Evolutionary conservation across 805 yeast genomes (phyloP).

Genomic region (Teunomyces funiuensis): DNA sequence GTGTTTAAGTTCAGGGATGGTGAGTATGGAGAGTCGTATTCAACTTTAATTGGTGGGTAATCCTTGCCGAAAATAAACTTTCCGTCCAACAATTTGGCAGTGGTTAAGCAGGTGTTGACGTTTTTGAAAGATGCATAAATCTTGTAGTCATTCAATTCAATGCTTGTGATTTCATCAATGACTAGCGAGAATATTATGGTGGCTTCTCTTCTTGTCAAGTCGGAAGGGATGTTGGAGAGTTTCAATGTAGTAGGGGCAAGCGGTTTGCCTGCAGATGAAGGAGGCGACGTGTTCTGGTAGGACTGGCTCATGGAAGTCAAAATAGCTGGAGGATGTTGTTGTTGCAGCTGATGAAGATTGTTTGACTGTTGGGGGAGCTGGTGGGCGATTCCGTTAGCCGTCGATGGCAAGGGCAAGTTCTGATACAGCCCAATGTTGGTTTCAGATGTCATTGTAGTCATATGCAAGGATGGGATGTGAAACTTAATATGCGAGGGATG

Average conservation of each 20-base stretch:
- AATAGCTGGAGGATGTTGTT: slow-evolving; percentile 10
- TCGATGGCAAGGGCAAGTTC: slow-evolving; percentile 11
- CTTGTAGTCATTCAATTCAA: slow-evolving; percentile 44
- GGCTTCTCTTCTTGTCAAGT: slow-evolving; percentile 66
- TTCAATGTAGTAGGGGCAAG: slow-evolving; percentile 19
- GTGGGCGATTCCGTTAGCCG: slow-evolving; percentile 6
- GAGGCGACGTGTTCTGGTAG: slow-evolving; percentile 5
- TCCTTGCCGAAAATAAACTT: slow-evolving; percentile 40
- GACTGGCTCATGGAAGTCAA: slow-evolving; percentile 3
- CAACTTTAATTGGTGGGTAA: slow-evolving; percentile 37
- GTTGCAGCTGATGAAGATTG: slow-evolving; percentile 8
- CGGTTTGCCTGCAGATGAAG: slow-evolving; percentile 10
- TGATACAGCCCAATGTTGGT: slow-evolving; percentile 14
- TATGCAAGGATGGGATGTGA: slow-evolving; percentile 5
- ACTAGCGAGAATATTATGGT: slow-evolving; percentile 67
- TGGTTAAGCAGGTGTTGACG: slow-evolving; percentile 39
- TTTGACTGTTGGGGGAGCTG: slow-evolving; percentile 5
- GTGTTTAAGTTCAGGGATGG: slow-evolving; percentile 14
- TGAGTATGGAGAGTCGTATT: slow-evolving; percentile 24
- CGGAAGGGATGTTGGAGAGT: slow-evolving; percentile 59
- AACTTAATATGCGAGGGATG: slow-evolving; percentile 3
- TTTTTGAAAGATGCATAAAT: slow-evolving; percentile 38
- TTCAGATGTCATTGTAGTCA: slow-evolving; percentile 16
- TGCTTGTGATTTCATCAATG: slow-evolving; percentile 52
- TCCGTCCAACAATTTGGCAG: slow-evolving; percentile 40